Evolutionary conservation across 495 filamentous ascomycete genomes (phyloP).

Genomic region (Hypoxylon perforatum): DNA sequence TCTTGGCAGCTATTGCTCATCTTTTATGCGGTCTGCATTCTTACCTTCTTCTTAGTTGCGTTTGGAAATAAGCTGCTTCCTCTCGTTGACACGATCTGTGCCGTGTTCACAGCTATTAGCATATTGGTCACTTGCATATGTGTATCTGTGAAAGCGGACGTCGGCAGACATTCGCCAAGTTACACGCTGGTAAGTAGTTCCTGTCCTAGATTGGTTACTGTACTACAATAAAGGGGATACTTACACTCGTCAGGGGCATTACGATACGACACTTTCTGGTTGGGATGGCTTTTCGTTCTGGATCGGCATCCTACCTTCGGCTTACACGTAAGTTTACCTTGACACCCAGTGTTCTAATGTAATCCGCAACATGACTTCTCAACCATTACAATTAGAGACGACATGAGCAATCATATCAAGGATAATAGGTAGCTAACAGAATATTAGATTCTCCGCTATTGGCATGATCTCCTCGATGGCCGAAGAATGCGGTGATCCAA

Average conservation of each 20-base stretch:
- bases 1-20: slow-evolving; percentile 64
- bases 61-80: slow-evolving; percentile 65
- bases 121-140: slow-evolving; percentile 51
- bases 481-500: slow-evolving; percentile 66
- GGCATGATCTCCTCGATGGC: slow-evolving; percentile 71
- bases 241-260: slow-evolving; percentile 61
- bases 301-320: slow-evolving; percentile 64
- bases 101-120: slow-evolving; percentile 44
- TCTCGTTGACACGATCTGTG: slow-evolving; percentile 65
- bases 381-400: too few species aligned
- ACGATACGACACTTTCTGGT: slow-evolving; percentile 62
- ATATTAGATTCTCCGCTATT: slow-evolving; percentile 60
- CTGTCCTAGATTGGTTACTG: slow-evolving; percentile 56
- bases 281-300: slow-evolving; percentile 65
- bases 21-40: slow-evolving; percentile 62
- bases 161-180: slow-evolving; percentile 56
- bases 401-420: too few species aligned
- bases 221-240: slow-evolving; percentile 52
- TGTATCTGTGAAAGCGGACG: slow-evolving; percentile 65
- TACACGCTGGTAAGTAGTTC: slow-evolving; percentile 51
- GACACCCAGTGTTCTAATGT: not conserved
- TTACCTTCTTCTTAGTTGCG: slow-evolving; percentile 64
- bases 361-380: too few species aligned
- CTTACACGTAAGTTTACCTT: slow-evolving; percentile 57
- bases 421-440: slow-evolving; percentile 1